Base-by-base conservation (phyloP, 1,139 yeast genomes). In the Saccharomyces hybrid region DNA sequence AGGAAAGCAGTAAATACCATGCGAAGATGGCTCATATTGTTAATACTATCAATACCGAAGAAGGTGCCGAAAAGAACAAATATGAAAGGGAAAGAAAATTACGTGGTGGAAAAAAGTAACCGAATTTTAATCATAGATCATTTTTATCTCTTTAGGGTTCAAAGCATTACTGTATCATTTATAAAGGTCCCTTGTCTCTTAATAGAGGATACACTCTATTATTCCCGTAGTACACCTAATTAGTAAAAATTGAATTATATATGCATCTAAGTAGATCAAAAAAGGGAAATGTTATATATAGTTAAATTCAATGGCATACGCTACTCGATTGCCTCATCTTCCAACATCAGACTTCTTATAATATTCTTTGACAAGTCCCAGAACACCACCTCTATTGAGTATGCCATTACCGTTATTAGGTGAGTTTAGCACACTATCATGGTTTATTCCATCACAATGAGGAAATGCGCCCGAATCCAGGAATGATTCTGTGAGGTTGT, bases 31-130 rank as follows among this genome's bases (percentile, higher is more conserved):
- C 95, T 49, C 80, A 80, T 60, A 84, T 95, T 70, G 84, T 87
- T 69, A 87, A 91, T 64, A 82, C 91, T 54, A 88, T 91, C 66
- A 86, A 87, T 60, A 88, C 97, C 2, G 88, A 86, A 62, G 98
- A 91, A 76, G 98, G 98, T 64, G 88, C 95, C 5, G 97, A 89
- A 67, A 86, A 88, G 78, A 91, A 93, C 69, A 84, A 84, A 63
- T 91, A 90, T 70, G 97, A 89, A 68, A 79, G 90, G 59, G 98
- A 90, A 68, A 86, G 82, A 78, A 83, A 80, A 70, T 75, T 78
- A 60, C 79, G 90, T 65, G 83, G 82, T 70, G 72, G 75, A 32
- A 76, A 76, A 54, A 70, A 71, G 60, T 65, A 61, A 62, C 48
- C 25, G 47, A 6, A 19, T 19, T 19, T 19, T 26, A 42, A 26